phyloP scores from a whole-genome alignment of 2,329 filamentous ascomycete species.

The Polychaeton citri region DNA sequence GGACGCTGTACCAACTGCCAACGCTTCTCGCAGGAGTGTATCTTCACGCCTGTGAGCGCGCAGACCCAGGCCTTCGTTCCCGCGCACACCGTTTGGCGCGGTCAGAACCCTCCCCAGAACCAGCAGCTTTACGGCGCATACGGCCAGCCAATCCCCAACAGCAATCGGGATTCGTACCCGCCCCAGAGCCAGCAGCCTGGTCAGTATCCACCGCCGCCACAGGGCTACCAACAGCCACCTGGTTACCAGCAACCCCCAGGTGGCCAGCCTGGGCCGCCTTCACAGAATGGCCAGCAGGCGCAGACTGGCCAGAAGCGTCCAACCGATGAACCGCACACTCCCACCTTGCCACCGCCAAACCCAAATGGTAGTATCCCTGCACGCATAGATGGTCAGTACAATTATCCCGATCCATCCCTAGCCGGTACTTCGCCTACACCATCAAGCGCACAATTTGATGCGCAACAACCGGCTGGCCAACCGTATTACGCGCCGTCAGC shows the following conservation, averaged over 20 bases:
- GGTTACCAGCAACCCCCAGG: constrained; percentile 7
- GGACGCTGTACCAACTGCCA: constrained; percentile 61
- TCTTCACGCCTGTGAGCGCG: constrained; percentile 63
- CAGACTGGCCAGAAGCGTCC: constrained; percentile 31
- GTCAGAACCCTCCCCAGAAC: constrained; percentile 27
- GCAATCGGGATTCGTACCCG: constrained; percentile 12
- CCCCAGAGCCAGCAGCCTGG: constrained; percentile 19
- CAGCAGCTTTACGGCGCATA: constrained; percentile 38
- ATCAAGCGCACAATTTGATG: constrained; percentile 26
- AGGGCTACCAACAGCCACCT: constrained; percentile 28
- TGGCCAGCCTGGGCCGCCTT: constrained; percentile 3
- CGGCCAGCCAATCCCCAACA: constrained; percentile 32
- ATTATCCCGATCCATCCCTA: neutral
- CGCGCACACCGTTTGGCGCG: constrained; percentile 50
- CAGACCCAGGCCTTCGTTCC: constrained; percentile 64
- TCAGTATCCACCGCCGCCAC: constrained; percentile 25
- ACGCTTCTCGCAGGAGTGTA: constrained; percentile 62
- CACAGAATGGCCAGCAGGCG: constrained; percentile 3
- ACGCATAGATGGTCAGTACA: constrained; percentile 6
- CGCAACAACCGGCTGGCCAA: constrained; percentile 15
- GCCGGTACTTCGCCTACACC: constrained; percentile 29
- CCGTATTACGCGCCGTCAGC: constrained; percentile 28
- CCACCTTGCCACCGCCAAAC: constrained; percentile 35
- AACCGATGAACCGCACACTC: constrained; percentile 36
- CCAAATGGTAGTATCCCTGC: constrained; percentile 20